Base-by-base conservation (phyloP, 140 eudicot species). In the Oenanthe javanica region DNA sequence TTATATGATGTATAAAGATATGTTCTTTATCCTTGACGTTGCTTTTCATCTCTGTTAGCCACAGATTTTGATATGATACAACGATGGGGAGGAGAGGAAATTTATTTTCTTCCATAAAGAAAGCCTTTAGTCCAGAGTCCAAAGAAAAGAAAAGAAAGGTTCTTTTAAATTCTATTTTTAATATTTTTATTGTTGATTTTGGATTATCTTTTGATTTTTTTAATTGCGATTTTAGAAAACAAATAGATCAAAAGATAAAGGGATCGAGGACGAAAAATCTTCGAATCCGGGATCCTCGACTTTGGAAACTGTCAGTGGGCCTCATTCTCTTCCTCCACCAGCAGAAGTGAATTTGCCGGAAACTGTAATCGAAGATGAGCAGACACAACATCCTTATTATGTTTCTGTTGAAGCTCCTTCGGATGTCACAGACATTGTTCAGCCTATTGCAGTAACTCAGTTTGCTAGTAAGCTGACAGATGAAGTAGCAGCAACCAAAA, bases 21-120 rank as follows among this genome's bases (percentile, higher is more conserved):
- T 48, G 31, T 5, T 15, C 16, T 64, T 19, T 40, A 57, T 75
- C 23, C 16, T 25, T 48, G 54, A 43, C 18, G 72, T 64, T 2
- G 5, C 50, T 6, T 82, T 27, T 85, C 51, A 64, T 77, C 55
- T 87, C 47, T 45, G 77, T 50, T 38, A 70, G 27, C 72, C 73
- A 40, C 72, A 47, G 71, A 70, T 82, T 47, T 81, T 14, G 83
- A 79, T 81, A 83, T 89, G 89, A 80, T 85, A 81, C 13, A 43
- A 77, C 52, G 52, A 92, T 88, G 97, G 93, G 89, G 81, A 87
- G 86, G 86, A 92, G 88, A 90, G 93, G 93, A 63, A 86, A 88
- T 81, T 90, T 94, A 95, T 87, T 90, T 52, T 88, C 91, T 51
- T 90, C 93, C 14, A 82, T 92, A 18, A 92, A 90, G 83, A 92